Evolutionary conservation across 768 basidiomycete genomes (phyloP).

Genomic region (Mycena chlorophos): DNA sequence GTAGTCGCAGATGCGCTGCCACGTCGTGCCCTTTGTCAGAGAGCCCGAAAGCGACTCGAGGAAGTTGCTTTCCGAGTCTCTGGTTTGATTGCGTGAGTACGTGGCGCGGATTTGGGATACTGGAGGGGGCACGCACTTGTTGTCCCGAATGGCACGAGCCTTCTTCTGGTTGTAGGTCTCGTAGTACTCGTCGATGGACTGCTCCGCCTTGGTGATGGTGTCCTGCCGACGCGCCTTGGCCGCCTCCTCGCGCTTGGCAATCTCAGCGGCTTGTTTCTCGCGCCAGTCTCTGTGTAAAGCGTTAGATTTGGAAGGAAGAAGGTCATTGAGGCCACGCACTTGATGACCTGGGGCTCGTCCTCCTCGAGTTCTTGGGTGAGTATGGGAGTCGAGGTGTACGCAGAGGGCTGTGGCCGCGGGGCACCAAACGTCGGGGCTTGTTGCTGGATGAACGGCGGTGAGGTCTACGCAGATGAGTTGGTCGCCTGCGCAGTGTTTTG

Average conservation of each 20-base stretch:
- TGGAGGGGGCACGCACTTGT: conserved; percentile 69
- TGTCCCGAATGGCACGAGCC: conserved; percentile 87
- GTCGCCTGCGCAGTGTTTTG: background rate
- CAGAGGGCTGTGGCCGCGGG: conserved; percentile 73
- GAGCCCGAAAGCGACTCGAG: conserved; percentile 68
- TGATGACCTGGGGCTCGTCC: conserved; percentile 86
- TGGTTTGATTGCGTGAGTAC: conserved; percentile 33
- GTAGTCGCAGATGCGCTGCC: conserved; percentile 87
- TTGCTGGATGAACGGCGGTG: conserved; percentile 36
- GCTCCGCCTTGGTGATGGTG: conserved; percentile 80
- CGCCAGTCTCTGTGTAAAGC: conserved; percentile 73
- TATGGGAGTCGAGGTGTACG: conserved; percentile 71
- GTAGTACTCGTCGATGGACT: conserved; percentile 87
- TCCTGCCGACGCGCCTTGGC: conserved; percentile 78
- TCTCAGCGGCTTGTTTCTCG: conserved; percentile 81
- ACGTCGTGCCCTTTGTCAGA: conserved; percentile 88
- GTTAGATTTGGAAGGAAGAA: background rate
- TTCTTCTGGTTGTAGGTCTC: conserved; percentile 86
- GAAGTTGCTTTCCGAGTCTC: conserved; percentile 86
- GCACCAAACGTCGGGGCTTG: conserved; percentile 53
- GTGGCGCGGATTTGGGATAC: background rate
- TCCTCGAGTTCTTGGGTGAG: conserved; percentile 66
- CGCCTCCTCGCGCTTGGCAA: conserved; percentile 77
- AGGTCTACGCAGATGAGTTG: conserved; percentile 1
- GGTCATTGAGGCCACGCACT: conserved; percentile 43